Base-by-base conservation (phyloP, 192 early-diverging fungal genomes). In the Pilobolus umbonatus region DNA sequence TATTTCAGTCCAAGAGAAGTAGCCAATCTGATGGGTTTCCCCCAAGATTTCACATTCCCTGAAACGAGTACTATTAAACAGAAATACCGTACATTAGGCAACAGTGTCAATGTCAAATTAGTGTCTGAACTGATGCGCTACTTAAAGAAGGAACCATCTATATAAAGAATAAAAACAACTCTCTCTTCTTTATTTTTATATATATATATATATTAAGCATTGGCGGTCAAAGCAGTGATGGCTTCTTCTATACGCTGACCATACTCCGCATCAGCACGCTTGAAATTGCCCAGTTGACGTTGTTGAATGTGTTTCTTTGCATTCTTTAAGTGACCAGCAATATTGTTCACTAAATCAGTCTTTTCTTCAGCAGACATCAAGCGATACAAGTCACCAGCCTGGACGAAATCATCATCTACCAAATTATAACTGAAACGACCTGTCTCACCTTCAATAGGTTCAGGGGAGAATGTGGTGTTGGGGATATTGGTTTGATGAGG, bases 71-170 rank as follows among this genome's bases (percentile, higher is more conserved):
- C 78, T 1, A 52, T 80, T 14, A 85, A 82, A 56, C 96, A 98
- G 64, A 67, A 77, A 43, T 96, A 92, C 60, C 72, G 85, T n/a
- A 77, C 94, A 30, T 69, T 98, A 10, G 96, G 96, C 2, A 98
- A 98, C 62, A 91, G 88, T 30, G 78, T 98, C 17, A 98, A 88
- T 57, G 87, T 91, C 40, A 80, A 74, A 43, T 85, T 96, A 1
- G 90, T 96, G 0, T 74, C 85, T 0, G 75, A 84, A 51, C 64
- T 98, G 55, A 84, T 96, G 65, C 72, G 75, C 60, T 87, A 87
- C 55, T 67, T 92, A 15, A 47, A 89, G 48, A 68, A 68, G 24
- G 64, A 71, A 47, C 24, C 24, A 48, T 48, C 24, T 48, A 48
- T 26, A 48, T 26, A 48, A 48, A 26, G 28, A 48, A 48, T 48